Conservation (phyloP, 169 alveolate genomes). For the Cryptosporidium sp. region DNA sequence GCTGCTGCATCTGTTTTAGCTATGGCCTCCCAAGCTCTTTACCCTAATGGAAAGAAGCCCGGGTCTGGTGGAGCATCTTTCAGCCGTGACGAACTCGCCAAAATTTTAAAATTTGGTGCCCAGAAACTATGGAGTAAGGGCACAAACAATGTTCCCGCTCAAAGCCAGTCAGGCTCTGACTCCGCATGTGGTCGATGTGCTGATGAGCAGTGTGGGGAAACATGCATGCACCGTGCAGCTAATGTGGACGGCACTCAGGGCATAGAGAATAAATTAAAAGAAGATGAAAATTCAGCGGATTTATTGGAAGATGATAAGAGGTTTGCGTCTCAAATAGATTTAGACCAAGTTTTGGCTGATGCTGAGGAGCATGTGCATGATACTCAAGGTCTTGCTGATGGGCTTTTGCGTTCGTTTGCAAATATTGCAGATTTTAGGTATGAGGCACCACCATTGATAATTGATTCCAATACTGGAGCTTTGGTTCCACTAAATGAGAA, state of each 20-base stretch:
- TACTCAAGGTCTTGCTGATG: constrained; percentile 88
- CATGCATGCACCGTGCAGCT: constrained; percentile 10
- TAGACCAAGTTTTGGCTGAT: constrained; percentile 89
- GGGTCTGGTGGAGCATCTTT: constrained; percentile 77
- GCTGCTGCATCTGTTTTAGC: constrained; percentile 55
- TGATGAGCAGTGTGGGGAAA: constrained; percentile 55
- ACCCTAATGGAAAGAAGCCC: constrained; percentile 63
- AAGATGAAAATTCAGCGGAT: not conserved
- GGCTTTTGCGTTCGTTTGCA: constrained; percentile 87
- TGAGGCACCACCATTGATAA: constrained; percentile 87
- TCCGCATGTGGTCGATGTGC: constrained; percentile 13
- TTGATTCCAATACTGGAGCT: constrained; percentile 64
- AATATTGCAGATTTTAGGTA: constrained; percentile 91
- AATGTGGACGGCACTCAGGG: not conserved
- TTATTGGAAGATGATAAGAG: constrained; percentile 66
- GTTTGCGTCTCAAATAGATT: constrained; percentile 84
- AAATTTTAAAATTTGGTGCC: constrained; percentile 91
- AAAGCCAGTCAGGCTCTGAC: constrained; percentile 43
- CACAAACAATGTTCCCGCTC: constrained; percentile 68
- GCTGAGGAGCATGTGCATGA: constrained; percentile 88
- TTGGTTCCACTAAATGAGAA: constrained; percentile 19
- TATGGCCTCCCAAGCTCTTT: constrained; percentile 52
- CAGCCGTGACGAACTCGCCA: constrained; percentile 90
- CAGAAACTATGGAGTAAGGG: constrained; percentile 88
- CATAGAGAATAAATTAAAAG: not conserved